Evolutionary conservation across 2,329 filamentous ascomycete species (phyloP).

Genomic region (Aureobasidium namibiae): DNA sequence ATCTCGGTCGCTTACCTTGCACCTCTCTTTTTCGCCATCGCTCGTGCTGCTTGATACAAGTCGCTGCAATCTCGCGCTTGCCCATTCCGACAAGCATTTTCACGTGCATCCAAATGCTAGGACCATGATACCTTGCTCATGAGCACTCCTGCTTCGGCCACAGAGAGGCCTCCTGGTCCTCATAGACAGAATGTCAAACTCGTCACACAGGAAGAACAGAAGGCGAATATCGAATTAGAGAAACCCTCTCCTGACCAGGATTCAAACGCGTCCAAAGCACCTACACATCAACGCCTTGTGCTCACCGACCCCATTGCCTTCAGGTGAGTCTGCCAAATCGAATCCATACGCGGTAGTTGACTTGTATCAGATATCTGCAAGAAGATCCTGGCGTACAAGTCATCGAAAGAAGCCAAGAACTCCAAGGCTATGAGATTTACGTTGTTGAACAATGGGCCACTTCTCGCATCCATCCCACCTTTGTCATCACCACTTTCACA

Average conservation of each 20-base stretch:
- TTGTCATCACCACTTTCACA: constrained; percentile 87
- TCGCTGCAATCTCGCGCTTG: background rate
- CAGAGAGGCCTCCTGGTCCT: constrained; percentile 13
- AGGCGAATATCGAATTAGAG: background rate
- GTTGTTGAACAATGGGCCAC: constrained; percentile 97
- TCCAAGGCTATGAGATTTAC: constrained; percentile 86
- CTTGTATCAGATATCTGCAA: constrained; percentile 57
- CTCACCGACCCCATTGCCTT: constrained; percentile 60
- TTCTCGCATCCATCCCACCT: constrained; percentile 80
- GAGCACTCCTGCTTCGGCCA: constrained; percentile 5
- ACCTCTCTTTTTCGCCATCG: background rate
- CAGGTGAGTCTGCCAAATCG: constrained; percentile 26
- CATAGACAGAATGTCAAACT: constrained; percentile 2
- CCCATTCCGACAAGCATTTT: background rate
- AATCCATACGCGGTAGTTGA: constrained; percentile 11
- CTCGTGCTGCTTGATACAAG: background rate
- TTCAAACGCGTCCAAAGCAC: background rate
- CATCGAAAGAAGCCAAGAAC: constrained; percentile 59
- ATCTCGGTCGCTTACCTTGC: background rate
- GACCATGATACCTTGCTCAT: constrained; percentile 8
- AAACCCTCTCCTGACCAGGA: constrained; percentile 8
- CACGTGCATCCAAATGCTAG: constrained; percentile 4
- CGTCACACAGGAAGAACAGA: background rate
- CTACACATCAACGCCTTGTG: constrained; percentile 48
- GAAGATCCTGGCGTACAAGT: constrained; percentile 71